Percentiles rank a stretch among this genome's conserved stretches.
Conservation (phyloP, 257 asterid genomes). For the Verbascum thapsus region DNA sequence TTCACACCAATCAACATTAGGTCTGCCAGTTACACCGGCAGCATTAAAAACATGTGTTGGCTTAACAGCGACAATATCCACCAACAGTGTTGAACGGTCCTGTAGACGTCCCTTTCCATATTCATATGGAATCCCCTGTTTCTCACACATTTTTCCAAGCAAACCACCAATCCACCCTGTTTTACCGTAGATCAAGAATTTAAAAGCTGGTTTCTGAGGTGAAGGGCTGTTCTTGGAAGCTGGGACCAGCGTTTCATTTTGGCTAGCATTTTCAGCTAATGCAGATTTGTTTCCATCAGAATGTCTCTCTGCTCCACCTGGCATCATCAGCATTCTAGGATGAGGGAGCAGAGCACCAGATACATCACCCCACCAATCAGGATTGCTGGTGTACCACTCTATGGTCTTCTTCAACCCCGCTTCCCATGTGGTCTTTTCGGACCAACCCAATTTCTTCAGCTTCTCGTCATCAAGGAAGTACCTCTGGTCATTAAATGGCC, state of each 20-base stretch:
- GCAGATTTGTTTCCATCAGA: constrained; percentile 32
- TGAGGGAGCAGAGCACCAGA: constrained; percentile 74
- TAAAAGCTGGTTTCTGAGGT: constrained; percentile 37
- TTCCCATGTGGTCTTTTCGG: constrained; percentile 62
- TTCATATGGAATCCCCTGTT: constrained; percentile 55
- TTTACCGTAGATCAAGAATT: constrained; percentile 64
- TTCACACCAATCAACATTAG: constrained; percentile 74
- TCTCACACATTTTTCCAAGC: constrained; percentile 60
- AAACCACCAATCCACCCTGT: constrained; percentile 72
- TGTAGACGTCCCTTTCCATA: constrained; percentile 65
- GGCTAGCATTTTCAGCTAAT: constrained; percentile 17
- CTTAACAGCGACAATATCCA: constrained; percentile 49
- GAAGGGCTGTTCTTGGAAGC: constrained; percentile 28
- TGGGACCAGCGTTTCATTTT: constrained; percentile 33
- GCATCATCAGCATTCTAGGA: constrained; percentile 71
- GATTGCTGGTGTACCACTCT: constrained; percentile 66
- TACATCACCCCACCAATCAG: constrained; percentile 82
- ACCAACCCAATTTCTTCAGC: constrained; percentile 65
- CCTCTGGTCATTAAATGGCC: constrained; percentile 79
- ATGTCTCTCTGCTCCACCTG: constrained; percentile 48
- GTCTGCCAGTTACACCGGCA: constrained; percentile 71
- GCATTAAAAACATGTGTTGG: constrained; percentile 70
- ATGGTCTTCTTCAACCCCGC: constrained; percentile 63
- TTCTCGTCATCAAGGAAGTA: constrained; percentile 71
- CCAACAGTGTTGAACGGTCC: constrained; percentile 46